Base-by-base conservation (phyloP, 2,329 filamentous ascomycete genomes). In the Nemania diffusa region DNA sequence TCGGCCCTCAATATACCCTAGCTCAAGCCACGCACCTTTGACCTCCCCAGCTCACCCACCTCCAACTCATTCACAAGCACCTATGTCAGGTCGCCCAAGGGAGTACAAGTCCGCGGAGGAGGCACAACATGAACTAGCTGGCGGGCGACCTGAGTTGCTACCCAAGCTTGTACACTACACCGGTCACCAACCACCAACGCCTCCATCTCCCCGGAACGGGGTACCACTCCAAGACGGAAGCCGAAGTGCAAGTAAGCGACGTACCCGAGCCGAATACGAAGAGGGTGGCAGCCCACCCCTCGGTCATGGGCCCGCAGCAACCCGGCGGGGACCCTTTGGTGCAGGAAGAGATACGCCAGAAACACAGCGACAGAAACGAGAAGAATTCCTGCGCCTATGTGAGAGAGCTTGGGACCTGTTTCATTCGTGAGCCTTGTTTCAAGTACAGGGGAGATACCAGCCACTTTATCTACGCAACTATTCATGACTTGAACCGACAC, bases 51-150 rank as follows among this genome's bases (percentile, higher is more conserved):
- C 91, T 67, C 92, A 93, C 72, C 89, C 90, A 29, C 87, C 84
- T 60, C 84, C 82, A 74, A 84, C 79, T 22, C 80, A 81, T 59
- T 65, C 74, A 8, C 84, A 85, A 55, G 80, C 83, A 7, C 87
- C 86, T 1, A 84, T 88, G 26, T 86, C 86, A 8, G 84, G 85
- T 1, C 89, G 95, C 67, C 84, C 90, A 11, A 88, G 95, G 64
- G 96, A 98, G 77, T 98, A 97, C 81, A 92, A 94, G 74, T 97
- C 95, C 3, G 96, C 96, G 13, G 96, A 99, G 79, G 96, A 99
- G 78, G 96, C 93, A 2, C 94, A 98, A 67, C 92, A 93, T 65
- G 93, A 96, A 71, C 81, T 99, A 69, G 91, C 94, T 5, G 94
- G 93, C 57, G 96, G 96, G n/a, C 89, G 96, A 64, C 91, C 97